Base-by-base conservation (phyloP, 2,329 filamentous ascomycete species). In the Lachnellula willkommii region DNA sequence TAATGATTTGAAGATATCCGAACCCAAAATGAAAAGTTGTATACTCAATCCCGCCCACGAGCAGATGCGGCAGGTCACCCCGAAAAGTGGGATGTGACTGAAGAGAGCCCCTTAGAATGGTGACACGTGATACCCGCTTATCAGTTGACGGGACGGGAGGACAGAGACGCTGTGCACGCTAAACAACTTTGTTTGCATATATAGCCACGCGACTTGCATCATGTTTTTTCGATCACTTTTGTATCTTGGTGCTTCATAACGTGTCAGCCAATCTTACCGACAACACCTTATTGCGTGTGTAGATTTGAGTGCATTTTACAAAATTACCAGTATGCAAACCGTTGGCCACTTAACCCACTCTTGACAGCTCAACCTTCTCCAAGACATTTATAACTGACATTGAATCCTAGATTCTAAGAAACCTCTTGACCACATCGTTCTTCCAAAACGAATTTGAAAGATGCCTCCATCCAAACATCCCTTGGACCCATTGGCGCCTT, bases 1-100 rank as follows among this genome's bases (percentile, higher is more conserved):
- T 95, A 64, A 72, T 80, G 52, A 75, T 90, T 65, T 90, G 78
- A 74, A 24, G 17, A 7, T 40, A n/a, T 35, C 22, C 7, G 8
- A 36, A 5, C 20, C 28, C 11, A 32, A n/a, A 49, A 40, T 39
- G 15, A 40, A 40, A 40, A n/a, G 5, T n/a, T 40, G 15, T 40
- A 40, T 15, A 40, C 14, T 14, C 37, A 40, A 40, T 40, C 37
- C 17, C 5, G 17, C 17, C n/a, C 15, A 40, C n/a, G 37, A n/a
- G 17, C 37, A 17, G 37, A 40, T 32, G 9, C 8, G 28, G 28
- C 28, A 32, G 28, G 28, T 32, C 28, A 11, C 28, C 28, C 28
- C 28, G 15, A 28, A 47, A 47, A 28, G 45, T 47, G 45, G 43
- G 37, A 48, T 39, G 20, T 24, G 28, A 36, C 4, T 14, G n/a